Conservation (phyloP, 2,329 filamentous ascomycete genomes). For the Colletotrichum caudatum region DNA sequence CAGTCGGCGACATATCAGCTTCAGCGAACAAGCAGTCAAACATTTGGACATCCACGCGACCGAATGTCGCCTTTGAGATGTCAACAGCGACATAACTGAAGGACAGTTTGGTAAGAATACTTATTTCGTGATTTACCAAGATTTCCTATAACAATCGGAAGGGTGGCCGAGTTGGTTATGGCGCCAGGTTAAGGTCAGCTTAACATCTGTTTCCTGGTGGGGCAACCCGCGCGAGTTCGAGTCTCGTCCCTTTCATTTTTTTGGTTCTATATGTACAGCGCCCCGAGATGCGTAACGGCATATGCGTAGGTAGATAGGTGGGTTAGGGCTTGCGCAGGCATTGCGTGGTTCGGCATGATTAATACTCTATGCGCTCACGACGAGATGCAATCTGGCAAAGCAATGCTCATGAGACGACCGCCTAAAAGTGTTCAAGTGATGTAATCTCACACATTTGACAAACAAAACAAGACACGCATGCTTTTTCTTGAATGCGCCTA, state of each 20-base stretch:
- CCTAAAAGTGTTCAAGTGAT: neutral
- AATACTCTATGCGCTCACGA: neutral
- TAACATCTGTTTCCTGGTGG: slow-evolving; percentile 42
- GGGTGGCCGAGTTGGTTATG: slow-evolving; percentile 42
- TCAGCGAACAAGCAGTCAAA: neutral
- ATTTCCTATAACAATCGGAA: slow-evolving; percentile 15
- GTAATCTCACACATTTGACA: no score
- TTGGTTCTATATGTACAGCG: neutral
- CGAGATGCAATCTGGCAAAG: neutral
- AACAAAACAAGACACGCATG: no score
- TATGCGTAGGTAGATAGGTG: no score
- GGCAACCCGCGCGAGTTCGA: slow-evolving; percentile 42
- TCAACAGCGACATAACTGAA: accelerated
- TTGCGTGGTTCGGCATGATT: neutral
- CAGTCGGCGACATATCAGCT: neutral
- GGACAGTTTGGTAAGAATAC: no score
- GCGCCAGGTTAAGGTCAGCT: slow-evolving; percentile 41
- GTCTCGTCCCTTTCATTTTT: slow-evolving; percentile 41
- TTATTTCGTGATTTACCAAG: no score
- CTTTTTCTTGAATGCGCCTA: neutral
- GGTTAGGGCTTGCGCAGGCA: no score
- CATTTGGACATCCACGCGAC: neutral
- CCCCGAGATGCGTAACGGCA: accelerated
- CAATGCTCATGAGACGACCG: neutral
- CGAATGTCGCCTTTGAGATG: no score